Percentiles rank a stretch among this genome's conserved stretches.
phyloP scores from a whole-genome alignment of 495 filamentous ascomycete species.

The Apiosordaria backusii region DNA sequence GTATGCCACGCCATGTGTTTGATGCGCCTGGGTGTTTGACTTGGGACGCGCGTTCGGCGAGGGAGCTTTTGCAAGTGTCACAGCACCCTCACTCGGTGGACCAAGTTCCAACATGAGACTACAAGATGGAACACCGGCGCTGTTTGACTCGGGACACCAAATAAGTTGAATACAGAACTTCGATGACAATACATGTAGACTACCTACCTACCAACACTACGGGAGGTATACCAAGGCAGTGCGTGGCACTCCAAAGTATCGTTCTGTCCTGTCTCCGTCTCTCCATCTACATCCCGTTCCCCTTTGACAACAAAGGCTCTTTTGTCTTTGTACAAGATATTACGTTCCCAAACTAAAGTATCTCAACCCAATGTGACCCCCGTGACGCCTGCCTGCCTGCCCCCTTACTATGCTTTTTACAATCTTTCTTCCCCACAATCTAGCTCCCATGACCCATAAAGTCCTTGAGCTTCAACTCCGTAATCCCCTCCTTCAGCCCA shows the following conservation, averaged over 20 bases:
- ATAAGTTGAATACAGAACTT: neutral
- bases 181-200: neutral
- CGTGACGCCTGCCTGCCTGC: neutral
- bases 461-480: slow-evolving; percentile 60
- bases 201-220: neutral
- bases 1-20: too few relatives aligned
- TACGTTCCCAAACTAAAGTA: neutral
- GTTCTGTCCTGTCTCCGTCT: neutral
- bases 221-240: too few relatives aligned
- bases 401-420: neutral
- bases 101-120: too few relatives aligned
- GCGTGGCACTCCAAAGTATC: neutral
- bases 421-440: neutral
- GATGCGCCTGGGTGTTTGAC: too few relatives aligned
- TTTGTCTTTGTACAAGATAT: neutral
- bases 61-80: too few relatives aligned
- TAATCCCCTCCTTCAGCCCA: slow-evolving; percentile 63
- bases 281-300: neutral
- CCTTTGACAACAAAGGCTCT: neutral
- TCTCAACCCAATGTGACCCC: neutral
- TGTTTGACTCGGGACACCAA: too few relatives aligned
- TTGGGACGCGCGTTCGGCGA: too few relatives aligned
- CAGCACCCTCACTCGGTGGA: too few relatives aligned
- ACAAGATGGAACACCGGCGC: too few relatives aligned
- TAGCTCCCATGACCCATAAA: slow-evolving; percentile 36